Percentiles rank a stretch among this genome's conserved stretches.
Evolutionary conservation across 148 eudicot genomes (phyloP).

Genomic region (Chenopodium berlandieri): DNA sequence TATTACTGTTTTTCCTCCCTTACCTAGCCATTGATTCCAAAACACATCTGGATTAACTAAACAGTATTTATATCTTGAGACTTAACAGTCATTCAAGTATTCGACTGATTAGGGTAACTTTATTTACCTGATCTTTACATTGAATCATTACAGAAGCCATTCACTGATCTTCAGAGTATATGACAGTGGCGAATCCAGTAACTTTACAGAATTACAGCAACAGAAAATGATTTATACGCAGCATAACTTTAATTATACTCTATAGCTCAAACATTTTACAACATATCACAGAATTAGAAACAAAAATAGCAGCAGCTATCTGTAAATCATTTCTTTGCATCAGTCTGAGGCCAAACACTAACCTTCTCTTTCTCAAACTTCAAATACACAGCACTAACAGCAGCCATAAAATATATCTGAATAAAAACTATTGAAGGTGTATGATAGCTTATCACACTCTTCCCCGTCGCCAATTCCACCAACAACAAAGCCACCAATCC

Average conservation of each 20-base stretch:
- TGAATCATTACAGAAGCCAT: too few species aligned
- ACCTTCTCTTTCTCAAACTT: conserved; percentile 83
- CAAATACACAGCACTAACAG: conserved; percentile 53
- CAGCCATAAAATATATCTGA: conserved; percentile 84
- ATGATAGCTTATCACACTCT: conserved; percentile 68
- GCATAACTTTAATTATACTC: too few species aligned
- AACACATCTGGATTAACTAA: background rate
- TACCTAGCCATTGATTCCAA: background rate
- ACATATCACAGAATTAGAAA: background rate
- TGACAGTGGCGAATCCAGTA: too few species aligned
- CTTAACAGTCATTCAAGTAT: too few species aligned
- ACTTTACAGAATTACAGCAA: too few species aligned
- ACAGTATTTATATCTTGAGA: too few species aligned
- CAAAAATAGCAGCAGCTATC: background rate
- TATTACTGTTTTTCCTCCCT: background rate
- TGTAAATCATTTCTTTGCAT: background rate
- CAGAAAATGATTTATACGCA: too few species aligned
- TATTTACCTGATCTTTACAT: too few species aligned
- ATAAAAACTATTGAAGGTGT: conserved; percentile 64
- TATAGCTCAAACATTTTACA: background rate
- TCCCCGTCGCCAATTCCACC: conserved; percentile 89
- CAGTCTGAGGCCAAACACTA: conserved; percentile 67
- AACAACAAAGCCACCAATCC: conserved; percentile 65
- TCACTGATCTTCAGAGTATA: too few species aligned
- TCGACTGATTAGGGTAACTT: too few species aligned